Conservation (phyloP, 345 rosid genomes). For the Bretschneidera sinensis region DNA sequence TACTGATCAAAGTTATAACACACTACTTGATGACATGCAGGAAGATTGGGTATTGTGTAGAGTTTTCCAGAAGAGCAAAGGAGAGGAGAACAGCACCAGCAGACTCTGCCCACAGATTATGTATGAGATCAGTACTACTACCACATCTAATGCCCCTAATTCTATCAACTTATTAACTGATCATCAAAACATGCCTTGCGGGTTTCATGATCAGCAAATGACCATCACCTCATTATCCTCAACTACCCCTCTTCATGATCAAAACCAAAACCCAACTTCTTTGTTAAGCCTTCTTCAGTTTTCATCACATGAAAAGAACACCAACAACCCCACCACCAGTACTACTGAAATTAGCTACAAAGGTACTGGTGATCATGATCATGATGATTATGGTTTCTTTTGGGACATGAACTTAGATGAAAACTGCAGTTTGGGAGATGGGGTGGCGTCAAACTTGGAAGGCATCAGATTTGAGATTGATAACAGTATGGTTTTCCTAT, state of each 20-base stretch:
- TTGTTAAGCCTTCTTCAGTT: slow-evolving; percentile 40
- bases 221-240: slow-evolving; percentile 23
- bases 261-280: slow-evolving; percentile 20
- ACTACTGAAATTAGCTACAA: slow-evolving; percentile 27
- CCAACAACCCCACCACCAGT: not conserved
- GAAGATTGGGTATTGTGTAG: slow-evolving; percentile 98
- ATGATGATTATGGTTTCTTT: slow-evolving; percentile 37
- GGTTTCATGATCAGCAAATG: slow-evolving; percentile 30
- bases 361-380: too few species aligned
- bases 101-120: slow-evolving; percentile 25
- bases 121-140: slow-evolving; percentile 26
- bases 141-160: too few species aligned
- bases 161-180: slow-evolving; percentile 11
- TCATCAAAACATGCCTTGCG: slow-evolving; percentile 13
- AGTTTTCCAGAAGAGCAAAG: slow-evolving; percentile 75
- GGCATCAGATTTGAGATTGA: slow-evolving; percentile 39
- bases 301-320: slow-evolving; percentile 27
- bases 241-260: slow-evolving; percentile 24
- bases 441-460: slow-evolving; percentile 35
- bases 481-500: slow-evolving; percentile 34
- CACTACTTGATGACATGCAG: slow-evolving; percentile 31
- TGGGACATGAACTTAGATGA: slow-evolving; percentile 49
- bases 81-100: slow-evolving; percentile 16
- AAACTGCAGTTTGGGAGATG: slow-evolving; percentile 31
- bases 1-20: too few species aligned